Evolutionary conservation across 2,329 filamentous ascomycete genomes (phyloP).

Genomic region (Gaeumannomyces sp.): DNA sequence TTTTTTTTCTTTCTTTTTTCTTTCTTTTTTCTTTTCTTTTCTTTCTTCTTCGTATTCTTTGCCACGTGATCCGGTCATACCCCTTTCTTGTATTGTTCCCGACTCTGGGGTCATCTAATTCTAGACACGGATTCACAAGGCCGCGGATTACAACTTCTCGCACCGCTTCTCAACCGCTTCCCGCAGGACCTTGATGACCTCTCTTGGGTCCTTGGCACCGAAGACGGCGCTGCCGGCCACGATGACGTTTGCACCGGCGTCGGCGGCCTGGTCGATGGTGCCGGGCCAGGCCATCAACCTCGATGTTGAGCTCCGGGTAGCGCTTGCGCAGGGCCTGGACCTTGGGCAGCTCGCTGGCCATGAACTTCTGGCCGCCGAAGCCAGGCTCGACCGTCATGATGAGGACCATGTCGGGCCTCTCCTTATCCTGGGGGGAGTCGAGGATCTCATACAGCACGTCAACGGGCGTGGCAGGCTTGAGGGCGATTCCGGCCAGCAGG

Average conservation of each 20-base stretch:
- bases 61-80: neutral
- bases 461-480: slow-evolving; percentile 87
- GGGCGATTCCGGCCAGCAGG: slow-evolving; percentile 86
- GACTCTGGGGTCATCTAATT: neutral
- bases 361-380: slow-evolving; percentile 98
- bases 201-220: slow-evolving; percentile 78
- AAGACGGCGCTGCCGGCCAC: slow-evolving; percentile 96
- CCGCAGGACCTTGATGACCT: slow-evolving; percentile 78
- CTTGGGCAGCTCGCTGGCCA: slow-evolving; percentile 92
- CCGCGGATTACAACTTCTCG: slow-evolving; percentile 30
- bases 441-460: slow-evolving; percentile 90
- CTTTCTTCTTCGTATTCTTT: neutral
- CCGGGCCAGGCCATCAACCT: slow-evolving; percentile 84
- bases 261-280: slow-evolving; percentile 89
- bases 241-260: slow-evolving; percentile 95
- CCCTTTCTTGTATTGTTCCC: neutral
- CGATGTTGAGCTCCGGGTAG: slow-evolving; percentile 92
- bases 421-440: slow-evolving; percentile 63
- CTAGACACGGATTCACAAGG: neutral
- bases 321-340: slow-evolving; percentile 73
- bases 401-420: slow-evolving; percentile 96
- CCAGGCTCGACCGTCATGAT: slow-evolving; percentile 98
- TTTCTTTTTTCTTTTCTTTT: neutral
- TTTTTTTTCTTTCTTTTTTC: neutral
- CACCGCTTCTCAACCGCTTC: slow-evolving; percentile 64